Percentiles rank a stretch among this genome's conserved stretches.
phyloP scores from a whole-genome alignment of 2,329 filamentous ascomycete genomes.

The Verticillium klebahnii region DNA sequence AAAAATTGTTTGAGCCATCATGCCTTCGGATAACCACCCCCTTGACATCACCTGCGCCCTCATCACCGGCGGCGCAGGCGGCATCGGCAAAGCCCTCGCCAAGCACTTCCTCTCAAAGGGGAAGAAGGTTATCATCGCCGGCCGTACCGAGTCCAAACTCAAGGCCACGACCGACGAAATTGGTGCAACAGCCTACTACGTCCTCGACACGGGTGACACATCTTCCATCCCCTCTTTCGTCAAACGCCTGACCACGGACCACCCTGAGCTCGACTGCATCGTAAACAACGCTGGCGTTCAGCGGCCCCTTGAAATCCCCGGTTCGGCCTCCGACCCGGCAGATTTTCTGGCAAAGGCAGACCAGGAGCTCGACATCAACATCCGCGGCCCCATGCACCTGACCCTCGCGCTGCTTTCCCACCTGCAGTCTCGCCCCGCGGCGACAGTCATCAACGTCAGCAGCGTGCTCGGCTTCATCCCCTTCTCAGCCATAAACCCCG shows the following conservation, averaged over 20 bases:
- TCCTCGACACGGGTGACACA: constrained; percentile 44
- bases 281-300: constrained; percentile 58
- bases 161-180: constrained; percentile 35
- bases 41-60: constrained; percentile 39
- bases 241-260: constrained; percentile 36
- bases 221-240: constrained; percentile 39
- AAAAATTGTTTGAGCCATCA: background rate
- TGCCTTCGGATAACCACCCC: background rate
- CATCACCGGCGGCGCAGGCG: constrained; percentile 45
- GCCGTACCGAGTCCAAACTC: constrained; percentile 51
- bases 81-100: constrained; percentile 45
- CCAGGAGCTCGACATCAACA: constrained; percentile 54
- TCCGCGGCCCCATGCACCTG: constrained; percentile 54
- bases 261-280: constrained; percentile 47
- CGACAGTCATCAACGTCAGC: constrained; percentile 49
- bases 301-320: constrained; percentile 34
- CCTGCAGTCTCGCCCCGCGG: constrained; percentile 25
- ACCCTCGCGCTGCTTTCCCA: constrained; percentile 43
- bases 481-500: constrained; percentile 47
- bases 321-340: constrained; percentile 30
- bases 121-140: constrained; percentile 47
- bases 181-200: constrained; percentile 44
- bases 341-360: constrained; percentile 47
- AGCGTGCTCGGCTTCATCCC: constrained; percentile 49
- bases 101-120: constrained; percentile 38